Evolutionary conservation across 176 grass and related monocot genomes (phyloP).

Genomic region (Lolium rigidum): DNA sequence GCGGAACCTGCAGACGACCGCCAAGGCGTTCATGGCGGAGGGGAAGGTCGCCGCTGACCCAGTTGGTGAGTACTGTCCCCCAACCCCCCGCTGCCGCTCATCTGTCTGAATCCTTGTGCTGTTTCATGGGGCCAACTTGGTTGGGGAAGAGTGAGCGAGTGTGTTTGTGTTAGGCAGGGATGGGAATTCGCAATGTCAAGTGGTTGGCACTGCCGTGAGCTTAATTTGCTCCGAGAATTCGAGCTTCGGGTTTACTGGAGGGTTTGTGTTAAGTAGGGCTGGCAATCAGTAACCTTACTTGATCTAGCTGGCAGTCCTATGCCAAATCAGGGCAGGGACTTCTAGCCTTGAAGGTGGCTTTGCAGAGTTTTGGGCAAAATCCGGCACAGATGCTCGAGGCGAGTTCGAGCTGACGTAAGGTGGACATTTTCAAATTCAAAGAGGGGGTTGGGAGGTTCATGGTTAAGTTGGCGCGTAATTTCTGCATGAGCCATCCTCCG

Average conservation of each 20-base stretch:
- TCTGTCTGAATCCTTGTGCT: background rate
- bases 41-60: conserved; percentile 95
- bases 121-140: background rate
- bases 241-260: background rate
- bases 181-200: conserved; percentile 36
- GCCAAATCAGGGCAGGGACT: background rate
- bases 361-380: background rate
- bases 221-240: background rate
- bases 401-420: background rate
- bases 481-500: background rate
- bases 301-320: background rate
- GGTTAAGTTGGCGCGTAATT: background rate
- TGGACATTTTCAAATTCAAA: background rate
- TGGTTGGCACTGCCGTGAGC: background rate
- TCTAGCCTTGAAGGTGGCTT: background rate
- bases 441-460: background rate
- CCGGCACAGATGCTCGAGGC: background rate
- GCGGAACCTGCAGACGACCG: conserved; percentile 89
- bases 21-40: conserved; percentile 95
- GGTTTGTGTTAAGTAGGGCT: background rate
- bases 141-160: background rate
- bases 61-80: conserved; percentile 79
- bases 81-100: conserved; percentile 7
- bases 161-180: background rate
- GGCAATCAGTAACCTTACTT: background rate